Evolutionary conservation across 2,329 filamentous ascomycete species (phyloP).

Genomic region (Dactylellina sp.): DNA sequence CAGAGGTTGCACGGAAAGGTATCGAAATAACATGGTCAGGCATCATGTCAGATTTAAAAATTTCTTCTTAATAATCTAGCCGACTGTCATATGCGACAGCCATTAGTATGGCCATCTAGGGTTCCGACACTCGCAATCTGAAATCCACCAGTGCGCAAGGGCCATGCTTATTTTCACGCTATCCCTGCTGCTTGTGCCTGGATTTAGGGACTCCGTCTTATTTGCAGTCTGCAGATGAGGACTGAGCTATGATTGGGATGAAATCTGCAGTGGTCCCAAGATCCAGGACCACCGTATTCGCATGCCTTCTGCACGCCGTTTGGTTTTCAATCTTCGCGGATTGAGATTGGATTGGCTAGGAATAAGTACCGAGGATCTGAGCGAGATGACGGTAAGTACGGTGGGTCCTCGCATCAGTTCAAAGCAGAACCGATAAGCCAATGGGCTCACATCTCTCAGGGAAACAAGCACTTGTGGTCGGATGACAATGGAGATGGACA

Average conservation of each 20-base stretch:
- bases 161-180: slow-evolving; percentile 21
- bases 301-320: slow-evolving; percentile 28
- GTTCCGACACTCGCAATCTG: slow-evolving; percentile 28
- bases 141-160: slow-evolving; percentile 24
- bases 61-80: slow-evolving; percentile 33
- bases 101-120: slow-evolving; percentile 15
- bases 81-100: slow-evolving; percentile 5
- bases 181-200: slow-evolving; percentile 52
- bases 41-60: slow-evolving; percentile 53
- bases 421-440: slow-evolving; percentile 24
- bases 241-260: slow-evolving; percentile 37
- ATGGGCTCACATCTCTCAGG: slow-evolving; percentile 6
- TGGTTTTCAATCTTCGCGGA: slow-evolving; percentile 8
- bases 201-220: slow-evolving; percentile 39
- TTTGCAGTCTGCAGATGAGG: slow-evolving; percentile 45
- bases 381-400: slow-evolving; percentile 28
- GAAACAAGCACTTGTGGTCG: background rate
- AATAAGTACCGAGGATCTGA: slow-evolving; percentile 35
- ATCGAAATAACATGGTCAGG: slow-evolving; percentile 41
- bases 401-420: slow-evolving; percentile 3
- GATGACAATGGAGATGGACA: background rate
- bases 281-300: slow-evolving; percentile 36
- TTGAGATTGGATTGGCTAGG: slow-evolving; percentile 41
- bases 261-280: slow-evolving; percentile 43
- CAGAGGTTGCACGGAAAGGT: slow-evolving; percentile 17